A percentile compares a stretch with the other conserved stretches of the same genome.
Evolutionary conservation across 2,329 filamentous ascomycete genomes (phyloP).

Genomic region (Ceratocystis albifundus): DNA sequence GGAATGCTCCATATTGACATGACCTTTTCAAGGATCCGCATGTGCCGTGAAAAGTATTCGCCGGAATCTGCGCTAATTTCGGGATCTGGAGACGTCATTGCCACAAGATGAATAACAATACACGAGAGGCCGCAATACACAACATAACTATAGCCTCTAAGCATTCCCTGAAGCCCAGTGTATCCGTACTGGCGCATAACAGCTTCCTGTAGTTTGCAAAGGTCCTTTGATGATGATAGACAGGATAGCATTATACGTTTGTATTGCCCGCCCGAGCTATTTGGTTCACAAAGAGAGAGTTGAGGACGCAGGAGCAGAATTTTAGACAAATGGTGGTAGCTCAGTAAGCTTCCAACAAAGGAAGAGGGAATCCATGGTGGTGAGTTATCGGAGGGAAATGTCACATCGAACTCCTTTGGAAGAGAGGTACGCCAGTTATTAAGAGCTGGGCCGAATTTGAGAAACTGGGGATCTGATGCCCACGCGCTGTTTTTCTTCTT

Average conservation of each 20-base stretch:
- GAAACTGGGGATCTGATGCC: conserved; percentile 74
- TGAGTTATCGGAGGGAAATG: conserved; percentile 65
- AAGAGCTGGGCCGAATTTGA: conserved; percentile 66
- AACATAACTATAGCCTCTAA: conserved; percentile 84
- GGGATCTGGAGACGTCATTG: conserved; percentile 83
- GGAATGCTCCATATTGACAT: conserved; percentile 75
- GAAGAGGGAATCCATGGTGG: conserved; percentile 77
- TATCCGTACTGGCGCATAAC: conserved; percentile 66
- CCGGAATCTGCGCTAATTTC: conserved; percentile 74
- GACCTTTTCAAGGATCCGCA: conserved; percentile 83
- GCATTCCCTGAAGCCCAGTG: conserved; percentile 77
- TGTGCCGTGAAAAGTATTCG: conserved; percentile 83
- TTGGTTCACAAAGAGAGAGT: conserved; percentile 64
- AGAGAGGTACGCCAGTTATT: conserved; percentile 64
- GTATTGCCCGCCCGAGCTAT: conserved; percentile 60
- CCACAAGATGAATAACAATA: conserved; percentile 85
- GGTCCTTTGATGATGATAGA: conserved; percentile 68
- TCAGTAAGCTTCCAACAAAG: conserved; percentile 79
- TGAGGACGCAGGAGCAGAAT: conserved; percentile 85
- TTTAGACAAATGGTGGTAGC: conserved; percentile 73
- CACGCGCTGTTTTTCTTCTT: conserved; percentile 56
- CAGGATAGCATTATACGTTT: conserved; percentile 79
- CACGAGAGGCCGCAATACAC: conserved; percentile 89
- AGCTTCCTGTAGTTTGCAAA: conserved; percentile 79
- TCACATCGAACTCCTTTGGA: conserved; percentile 65